These are phyloP conservation scores for Phialophora macrospora DNA, from an alignment of 2,329 filamentous ascomycete species.

Conservation along the genomic window DNA sequence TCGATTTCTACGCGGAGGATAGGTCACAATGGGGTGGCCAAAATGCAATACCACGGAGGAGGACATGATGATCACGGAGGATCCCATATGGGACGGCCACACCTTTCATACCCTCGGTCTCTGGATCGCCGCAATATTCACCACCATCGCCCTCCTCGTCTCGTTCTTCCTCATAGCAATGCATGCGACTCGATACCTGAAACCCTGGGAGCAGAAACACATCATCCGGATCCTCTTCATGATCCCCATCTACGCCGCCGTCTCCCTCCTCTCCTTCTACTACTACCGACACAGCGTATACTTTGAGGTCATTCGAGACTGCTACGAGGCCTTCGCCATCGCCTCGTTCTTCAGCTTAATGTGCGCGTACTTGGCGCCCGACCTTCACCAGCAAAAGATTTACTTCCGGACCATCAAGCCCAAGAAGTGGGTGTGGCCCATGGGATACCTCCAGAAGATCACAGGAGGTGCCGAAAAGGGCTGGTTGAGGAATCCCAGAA, in stretches of 20 bases:
- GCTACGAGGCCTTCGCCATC: slow-evolving; percentile 88
- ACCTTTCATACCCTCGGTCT: slow-evolving; percentile 64
- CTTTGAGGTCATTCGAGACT: slow-evolving; percentile 79
- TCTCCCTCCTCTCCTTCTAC: slow-evolving; percentile 73
- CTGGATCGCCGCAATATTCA: slow-evolving; percentile 59
- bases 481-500: slow-evolving; percentile 73
- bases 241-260: slow-evolving; percentile 78
- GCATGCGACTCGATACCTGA: slow-evolving; percentile 65
- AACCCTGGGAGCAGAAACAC: slow-evolving; percentile 65
- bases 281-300: slow-evolving; percentile 81
- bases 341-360: slow-evolving; percentile 83
- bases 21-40: slow-evolving; percentile 49
- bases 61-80: slow-evolving; percentile 50
- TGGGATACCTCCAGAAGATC: slow-evolving; percentile 72
- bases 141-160: slow-evolving; percentile 56
- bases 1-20: neutral
- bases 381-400: slow-evolving; percentile 78
- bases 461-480: slow-evolving; percentile 71
- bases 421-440: slow-evolving; percentile 74
- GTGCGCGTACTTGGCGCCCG: slow-evolving; percentile 78
- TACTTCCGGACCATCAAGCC: slow-evolving; percentile 74
- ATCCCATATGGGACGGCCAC: slow-evolving; percentile 58
- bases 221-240: slow-evolving; percentile 89
- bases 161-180: slow-evolving; percentile 61
- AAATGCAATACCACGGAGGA: slow-evolving; percentile 59